phyloP scores from a whole-genome alignment of 352 stramenopile species.

The Paralagenidium karlingii region DNA sequence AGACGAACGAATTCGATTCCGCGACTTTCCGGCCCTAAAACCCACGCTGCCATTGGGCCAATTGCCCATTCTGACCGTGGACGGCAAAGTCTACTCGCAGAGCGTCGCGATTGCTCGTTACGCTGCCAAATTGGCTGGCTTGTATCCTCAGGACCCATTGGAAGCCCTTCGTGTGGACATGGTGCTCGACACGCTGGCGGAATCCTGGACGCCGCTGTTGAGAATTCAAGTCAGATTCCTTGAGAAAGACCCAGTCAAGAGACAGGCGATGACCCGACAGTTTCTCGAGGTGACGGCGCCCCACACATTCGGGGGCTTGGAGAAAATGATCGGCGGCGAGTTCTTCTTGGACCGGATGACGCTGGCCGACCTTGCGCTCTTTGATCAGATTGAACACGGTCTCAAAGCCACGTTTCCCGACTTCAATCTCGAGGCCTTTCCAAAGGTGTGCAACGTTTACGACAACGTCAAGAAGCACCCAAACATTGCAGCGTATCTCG shows the following conservation, averaged over 20 bases:
- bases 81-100: conserved; percentile 27
- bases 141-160: conserved; percentile 27
- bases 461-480: conserved; percentile 2
- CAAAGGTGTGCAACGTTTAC: not conserved
- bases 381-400: not conserved
- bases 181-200: conserved; percentile 20
- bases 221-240: conserved; percentile 17
- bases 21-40: conserved; percentile 25
- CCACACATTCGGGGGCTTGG: conserved; percentile 7
- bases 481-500: conserved; percentile 3
- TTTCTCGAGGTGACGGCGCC: conserved; percentile 13
- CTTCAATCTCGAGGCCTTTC: not conserved
- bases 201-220: conserved; percentile 17
- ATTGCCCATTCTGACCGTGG: conserved; percentile 32
- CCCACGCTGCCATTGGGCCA: conserved; percentile 25
- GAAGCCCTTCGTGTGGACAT: conserved; percentile 28
- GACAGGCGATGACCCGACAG: conserved; percentile 14
- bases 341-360: conserved; percentile 17
- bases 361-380: conserved; percentile 9
- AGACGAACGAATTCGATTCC: conserved; percentile 20
- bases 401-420: not conserved
- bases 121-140: conserved; percentile 21
- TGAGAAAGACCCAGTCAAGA: conserved; percentile 15
- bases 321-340: conserved; percentile 11
- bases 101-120: conserved; percentile 51